Evolutionary conservation across 345 rosid species (phyloP).

Genomic region (Geranium brycei): DNA sequence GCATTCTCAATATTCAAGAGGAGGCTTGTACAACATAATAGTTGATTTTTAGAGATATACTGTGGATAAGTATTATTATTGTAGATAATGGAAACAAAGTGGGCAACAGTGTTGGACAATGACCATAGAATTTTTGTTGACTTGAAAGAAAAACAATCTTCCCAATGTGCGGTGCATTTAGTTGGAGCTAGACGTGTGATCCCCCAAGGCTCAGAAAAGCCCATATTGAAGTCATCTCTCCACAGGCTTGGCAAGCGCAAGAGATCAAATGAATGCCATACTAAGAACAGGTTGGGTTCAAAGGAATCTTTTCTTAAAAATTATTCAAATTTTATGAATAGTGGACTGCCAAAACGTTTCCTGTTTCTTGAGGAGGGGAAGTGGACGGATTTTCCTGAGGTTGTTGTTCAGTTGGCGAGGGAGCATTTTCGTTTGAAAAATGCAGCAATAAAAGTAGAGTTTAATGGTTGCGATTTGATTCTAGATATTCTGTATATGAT

Average conservation of each 20-base stretch:
- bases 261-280: constrained; percentile 22
- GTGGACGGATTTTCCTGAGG: constrained; percentile 29
- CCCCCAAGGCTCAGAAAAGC: constrained; percentile 5
- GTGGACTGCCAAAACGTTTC: constrained; percentile 19
- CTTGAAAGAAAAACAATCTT: background rate
- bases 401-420: constrained; percentile 15
- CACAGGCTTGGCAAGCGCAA: constrained; percentile 38
- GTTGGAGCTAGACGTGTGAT: constrained; percentile 5
- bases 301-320: constrained; percentile 17
- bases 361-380: constrained; percentile 25
- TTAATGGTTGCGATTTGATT: constrained; percentile 15
- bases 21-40: too few species aligned
- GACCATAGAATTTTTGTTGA: constrained; percentile 1
- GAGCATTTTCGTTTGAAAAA: constrained; percentile 24
- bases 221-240: constrained; percentile 15
- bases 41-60: too few species aligned
- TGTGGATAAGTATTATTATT: too few species aligned
- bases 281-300: constrained; percentile 14
- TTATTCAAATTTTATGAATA: constrained; percentile 21
- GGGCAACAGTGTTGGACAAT: constrained; percentile 10
- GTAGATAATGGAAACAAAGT: constrained; percentile 10
- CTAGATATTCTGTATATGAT: constrained; percentile 32
- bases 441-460: constrained; percentile 20
- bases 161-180: constrained; percentile 3
- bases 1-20: too few species aligned